Evolutionary conservation across 345 rosid genomes (phyloP), one percentile per base, ranked within the genome.

Genomic region (Odontarrhena argentea): DNA sequence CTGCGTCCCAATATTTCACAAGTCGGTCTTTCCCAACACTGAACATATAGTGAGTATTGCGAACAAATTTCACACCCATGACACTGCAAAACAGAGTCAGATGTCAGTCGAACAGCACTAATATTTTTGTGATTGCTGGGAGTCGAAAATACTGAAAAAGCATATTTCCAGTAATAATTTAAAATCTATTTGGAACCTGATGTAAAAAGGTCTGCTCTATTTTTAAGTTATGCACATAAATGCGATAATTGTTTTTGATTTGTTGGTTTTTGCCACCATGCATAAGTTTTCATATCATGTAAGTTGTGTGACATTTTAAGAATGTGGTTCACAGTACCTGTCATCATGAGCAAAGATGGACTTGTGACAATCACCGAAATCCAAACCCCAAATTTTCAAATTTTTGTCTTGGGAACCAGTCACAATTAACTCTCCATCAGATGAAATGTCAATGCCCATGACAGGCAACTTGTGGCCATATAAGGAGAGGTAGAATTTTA

Each of bases 1-100:
- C 97, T 2, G 95, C 99, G 80, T 94, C 99, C 99, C 97, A 94
- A 76, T 94, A 94, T 68, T 91, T 94, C 52, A 94, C 86, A 54
- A 88, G 87, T 44, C 86, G 81, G 74, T 91, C 99, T 80, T 94
- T 94, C 59, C 99, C 99, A 47, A 78, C 85, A 41, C 99, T 94
- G 61, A 94, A 94, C 79, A 94, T 65, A 79, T 91, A 88, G 77
- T 94, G 99, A 9, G 99, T 91, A 49, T 79, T 87, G 71, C 73
- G 78, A 54, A 91, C 99, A 80, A 94, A 94, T 59, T 87, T 85
- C 68, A 94, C 99, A 18, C 91, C 96, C 92, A 83, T 84, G 38
- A 94, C 92, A 87, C 99, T 94, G 73, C 36, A 76, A 81, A 51
- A 76, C 38, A 81, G 35, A 60, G 67, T n/a, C 56, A 59, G 14